Percentiles rank a stretch among this genome's conserved stretches.
These are phyloP conservation scores for Heritiera fomes DNA, from an alignment of 345 rosid genomes.

Conservation along the genomic window DNA sequence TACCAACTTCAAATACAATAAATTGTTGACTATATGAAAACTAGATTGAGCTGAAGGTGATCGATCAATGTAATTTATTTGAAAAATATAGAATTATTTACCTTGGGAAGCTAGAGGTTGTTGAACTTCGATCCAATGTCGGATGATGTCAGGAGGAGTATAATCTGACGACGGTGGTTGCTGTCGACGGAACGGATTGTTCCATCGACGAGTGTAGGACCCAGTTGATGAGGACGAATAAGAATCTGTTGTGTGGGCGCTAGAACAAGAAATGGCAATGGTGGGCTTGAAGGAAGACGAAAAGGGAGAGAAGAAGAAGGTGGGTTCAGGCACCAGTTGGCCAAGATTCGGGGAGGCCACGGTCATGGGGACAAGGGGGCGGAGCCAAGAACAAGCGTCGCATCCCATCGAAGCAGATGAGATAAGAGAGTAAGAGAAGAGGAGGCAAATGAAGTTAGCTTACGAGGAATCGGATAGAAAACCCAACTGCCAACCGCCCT, in stretches of 20 bases:
- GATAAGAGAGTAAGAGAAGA: neutral
- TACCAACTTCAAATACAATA: neutral
- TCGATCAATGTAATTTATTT: neutral
- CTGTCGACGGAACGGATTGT: conserved; percentile 33
- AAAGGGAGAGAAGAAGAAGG: neutral
- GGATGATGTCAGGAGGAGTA: conserved; percentile 43
- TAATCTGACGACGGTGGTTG: conserved; percentile 27
- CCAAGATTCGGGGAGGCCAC: conserved; percentile 6
- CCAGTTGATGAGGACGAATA: conserved; percentile 29
- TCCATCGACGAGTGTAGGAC: conserved; percentile 45
- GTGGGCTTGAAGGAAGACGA: conserved; percentile 20
- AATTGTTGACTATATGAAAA: neutral
- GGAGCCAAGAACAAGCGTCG: conserved; percentile 37
- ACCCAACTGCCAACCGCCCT: neutral
- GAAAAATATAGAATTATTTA: conserved; percentile 11
- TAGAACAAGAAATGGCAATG: conserved; percentile 29
- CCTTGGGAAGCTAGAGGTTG: conserved; percentile 47
- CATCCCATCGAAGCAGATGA: conserved; percentile 7
- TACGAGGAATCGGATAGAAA: neutral
- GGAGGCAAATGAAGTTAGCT: neutral
- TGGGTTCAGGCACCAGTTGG: conserved; percentile 10
- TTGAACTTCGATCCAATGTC: conserved; percentile 68
- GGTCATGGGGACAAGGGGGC: conserved; percentile 23
- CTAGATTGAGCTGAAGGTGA: neutral
- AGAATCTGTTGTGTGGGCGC: conserved; percentile 31